Percentiles rank a stretch among this genome's conserved stretches.
Conservation (phyloP, 768 basidiomycete genomes). For the Suillus spraguei region DNA sequence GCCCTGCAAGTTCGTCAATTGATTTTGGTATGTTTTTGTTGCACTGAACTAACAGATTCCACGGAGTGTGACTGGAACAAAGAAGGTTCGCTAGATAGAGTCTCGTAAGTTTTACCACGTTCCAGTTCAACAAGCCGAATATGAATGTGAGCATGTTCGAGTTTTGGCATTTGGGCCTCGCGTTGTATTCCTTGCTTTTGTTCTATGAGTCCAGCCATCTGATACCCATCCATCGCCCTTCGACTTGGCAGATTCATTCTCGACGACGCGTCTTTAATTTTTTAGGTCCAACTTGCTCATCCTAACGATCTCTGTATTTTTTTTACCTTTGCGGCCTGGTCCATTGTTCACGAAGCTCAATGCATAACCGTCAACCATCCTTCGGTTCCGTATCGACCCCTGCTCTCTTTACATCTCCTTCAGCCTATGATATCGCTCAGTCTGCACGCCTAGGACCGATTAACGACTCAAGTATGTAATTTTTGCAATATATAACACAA, state of each 20-base stretch:
- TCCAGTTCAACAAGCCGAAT: slow-evolving; percentile 19
- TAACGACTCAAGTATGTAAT: slow-evolving; percentile 23
- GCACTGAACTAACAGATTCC: not conserved
- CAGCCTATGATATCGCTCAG: slow-evolving; percentile 25
- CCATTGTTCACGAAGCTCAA: not conserved
- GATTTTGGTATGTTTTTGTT: slow-evolving; percentile 11
- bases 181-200: slow-evolving; percentile 27
- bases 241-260: slow-evolving; percentile 17
- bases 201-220: slow-evolving; percentile 33
- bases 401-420: slow-evolving; percentile 15
- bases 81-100: slow-evolving; percentile 13
- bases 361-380: slow-evolving; percentile 9
- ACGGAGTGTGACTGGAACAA: not conserved
- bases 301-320: slow-evolving; percentile 4
- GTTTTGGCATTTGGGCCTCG: slow-evolving; percentile 22
- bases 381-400: slow-evolving; percentile 21
- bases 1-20: slow-evolving; percentile 3
- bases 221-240: slow-evolving; percentile 28
- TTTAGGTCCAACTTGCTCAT: slow-evolving; percentile 5
- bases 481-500: slow-evolving; percentile 25
- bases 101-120: slow-evolving; percentile 36
- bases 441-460: not conserved
- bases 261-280: not conserved
- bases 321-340: not conserved
- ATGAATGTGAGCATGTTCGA: slow-evolving; percentile 27